Conservation (phyloP, 306 rosid species). For the Vigna radiata region DNA sequence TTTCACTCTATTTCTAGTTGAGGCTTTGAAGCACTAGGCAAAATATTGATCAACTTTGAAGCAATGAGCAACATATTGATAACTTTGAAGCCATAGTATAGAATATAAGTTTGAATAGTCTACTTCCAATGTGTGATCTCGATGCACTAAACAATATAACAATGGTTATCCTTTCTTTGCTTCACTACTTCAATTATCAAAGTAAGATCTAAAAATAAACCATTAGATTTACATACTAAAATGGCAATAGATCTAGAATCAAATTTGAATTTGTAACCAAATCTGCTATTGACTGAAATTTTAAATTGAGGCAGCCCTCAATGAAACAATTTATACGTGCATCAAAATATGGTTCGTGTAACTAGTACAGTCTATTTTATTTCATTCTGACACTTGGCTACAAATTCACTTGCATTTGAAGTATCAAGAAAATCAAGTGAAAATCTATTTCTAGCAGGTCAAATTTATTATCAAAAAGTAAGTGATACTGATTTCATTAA, state of each 20-base stretch:
- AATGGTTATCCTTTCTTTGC: conserved; percentile 24
- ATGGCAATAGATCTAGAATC: conserved; percentile 34
- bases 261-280: conserved; percentile 13
- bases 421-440: conserved; percentile 23
- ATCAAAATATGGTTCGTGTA: neutral
- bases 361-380: neutral
- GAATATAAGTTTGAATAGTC: neutral
- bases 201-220: neutral
- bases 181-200: conserved; percentile 1
- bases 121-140: neutral
- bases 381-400: neutral
- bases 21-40: neutral
- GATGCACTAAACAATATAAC: neutral
- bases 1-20: neutral
- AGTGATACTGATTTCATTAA: neutral
- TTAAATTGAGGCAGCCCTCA: conserved; percentile 19
- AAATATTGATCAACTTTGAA: neutral
- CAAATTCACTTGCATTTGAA: conserved; percentile 12
- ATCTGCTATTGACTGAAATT: conserved; percentile 16
- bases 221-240: conserved; percentile 11
- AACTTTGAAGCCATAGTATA: neutral
- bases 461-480: conserved; percentile 18
- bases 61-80: neutral
- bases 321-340: conserved; percentile 32
- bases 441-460: neutral